Conservation (phyloP, 1,284 basidiomycete genomes). For the Golubevia sp. region DNA sequence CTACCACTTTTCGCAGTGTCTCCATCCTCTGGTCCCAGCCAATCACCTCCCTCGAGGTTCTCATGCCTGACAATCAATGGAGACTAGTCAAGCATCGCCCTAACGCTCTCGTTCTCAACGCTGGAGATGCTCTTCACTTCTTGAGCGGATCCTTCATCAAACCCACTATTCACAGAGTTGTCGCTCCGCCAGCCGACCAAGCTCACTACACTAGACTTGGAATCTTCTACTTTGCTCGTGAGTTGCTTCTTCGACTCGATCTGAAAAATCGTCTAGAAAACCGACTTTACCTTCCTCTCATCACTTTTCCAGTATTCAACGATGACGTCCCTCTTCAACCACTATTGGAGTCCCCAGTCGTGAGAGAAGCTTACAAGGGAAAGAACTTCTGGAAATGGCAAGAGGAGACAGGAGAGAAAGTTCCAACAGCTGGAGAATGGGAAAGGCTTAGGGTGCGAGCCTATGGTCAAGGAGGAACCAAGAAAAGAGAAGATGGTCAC, state of each 20-base stretch:
- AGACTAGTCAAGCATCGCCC: slow-evolving; percentile 61
- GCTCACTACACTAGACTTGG: slow-evolving; percentile 61
- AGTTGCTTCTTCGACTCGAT: slow-evolving; percentile 1
- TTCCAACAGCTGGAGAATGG: slow-evolving; percentile 55
- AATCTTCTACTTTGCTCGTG: slow-evolving; percentile 63
- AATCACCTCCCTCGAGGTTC: slow-evolving; percentile 63
- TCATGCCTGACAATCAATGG: slow-evolving; percentile 63
- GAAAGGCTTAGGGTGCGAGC: slow-evolving; percentile 50
- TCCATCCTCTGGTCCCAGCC: slow-evolving; percentile 64
- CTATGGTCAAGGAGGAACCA: slow-evolving; percentile 48
- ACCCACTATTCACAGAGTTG: slow-evolving; percentile 63
- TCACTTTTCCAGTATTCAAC: no score
- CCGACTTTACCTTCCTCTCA: no score
- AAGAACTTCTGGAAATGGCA: slow-evolving; percentile 38
- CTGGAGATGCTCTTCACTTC: slow-evolving; percentile 57
- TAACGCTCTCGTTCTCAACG: slow-evolving; percentile 56
- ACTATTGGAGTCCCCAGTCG: slow-evolving; percentile 53
- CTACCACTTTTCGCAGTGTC: slow-evolving; percentile 20
- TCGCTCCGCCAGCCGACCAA: slow-evolving; percentile 63
- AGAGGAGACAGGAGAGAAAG: slow-evolving; percentile 19
- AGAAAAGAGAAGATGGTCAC: slow-evolving; percentile 50
- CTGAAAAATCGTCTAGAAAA: no score
- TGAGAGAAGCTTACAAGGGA: slow-evolving; percentile 28
- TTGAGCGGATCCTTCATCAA: slow-evolving; percentile 53
- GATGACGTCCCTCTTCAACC: slow-evolving; percentile 51